A percentile compares a stretch with the other conserved stretches of the same genome.
phyloP scores from a whole-genome alignment of 1,284 basidiomycete genomes.

The Athelia psychrophila region DNA sequence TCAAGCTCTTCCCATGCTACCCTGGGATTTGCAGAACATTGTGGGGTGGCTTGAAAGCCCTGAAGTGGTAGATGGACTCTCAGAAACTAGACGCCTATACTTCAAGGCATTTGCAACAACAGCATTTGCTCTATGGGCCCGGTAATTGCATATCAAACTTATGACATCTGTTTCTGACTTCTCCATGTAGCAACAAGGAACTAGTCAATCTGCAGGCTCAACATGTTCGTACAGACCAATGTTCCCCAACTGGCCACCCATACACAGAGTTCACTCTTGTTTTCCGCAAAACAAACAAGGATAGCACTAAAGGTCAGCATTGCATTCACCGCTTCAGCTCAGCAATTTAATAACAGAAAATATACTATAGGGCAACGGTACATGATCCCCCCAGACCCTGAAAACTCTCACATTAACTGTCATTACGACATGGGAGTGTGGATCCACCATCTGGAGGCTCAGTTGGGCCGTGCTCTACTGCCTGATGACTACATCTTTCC shows the following conservation, averaged over 20 bases:
- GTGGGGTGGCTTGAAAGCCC: conserved; percentile 14
- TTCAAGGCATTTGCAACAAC: conserved; percentile 19
- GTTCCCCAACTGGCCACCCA: neutral
- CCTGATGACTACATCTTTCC: conserved; percentile 10
- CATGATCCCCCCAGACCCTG: conserved; percentile 12
- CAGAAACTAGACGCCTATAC: conserved; percentile 11
- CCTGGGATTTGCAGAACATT: conserved; percentile 17
- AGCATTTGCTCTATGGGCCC: conserved; percentile 17
- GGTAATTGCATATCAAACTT: neutral
- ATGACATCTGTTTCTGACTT: neutral
- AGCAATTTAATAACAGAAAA: neutral
- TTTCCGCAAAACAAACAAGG: conserved; percentile 20
- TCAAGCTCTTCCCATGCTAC: conserved; percentile 21
- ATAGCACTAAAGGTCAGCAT: conserved; percentile 13
- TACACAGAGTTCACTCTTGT: conserved; percentile 12
- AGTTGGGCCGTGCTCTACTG: conserved; percentile 7
- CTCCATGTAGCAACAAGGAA: conserved; percentile 14
- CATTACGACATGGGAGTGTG: conserved; percentile 11
- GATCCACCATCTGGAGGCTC: conserved; percentile 10
- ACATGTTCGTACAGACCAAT: conserved; percentile 4
- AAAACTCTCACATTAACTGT: conserved; percentile 15
- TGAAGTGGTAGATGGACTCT: conserved; percentile 7
- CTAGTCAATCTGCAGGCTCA: conserved; percentile 13
- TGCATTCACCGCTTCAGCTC: too few species aligned
- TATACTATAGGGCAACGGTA: conserved; percentile 12